A percentile compares a stretch with the other conserved stretches of the same genome.
Conservation (phyloP, 2,329 filamentous ascomycete genomes). For the Phialophora tarda region DNA sequence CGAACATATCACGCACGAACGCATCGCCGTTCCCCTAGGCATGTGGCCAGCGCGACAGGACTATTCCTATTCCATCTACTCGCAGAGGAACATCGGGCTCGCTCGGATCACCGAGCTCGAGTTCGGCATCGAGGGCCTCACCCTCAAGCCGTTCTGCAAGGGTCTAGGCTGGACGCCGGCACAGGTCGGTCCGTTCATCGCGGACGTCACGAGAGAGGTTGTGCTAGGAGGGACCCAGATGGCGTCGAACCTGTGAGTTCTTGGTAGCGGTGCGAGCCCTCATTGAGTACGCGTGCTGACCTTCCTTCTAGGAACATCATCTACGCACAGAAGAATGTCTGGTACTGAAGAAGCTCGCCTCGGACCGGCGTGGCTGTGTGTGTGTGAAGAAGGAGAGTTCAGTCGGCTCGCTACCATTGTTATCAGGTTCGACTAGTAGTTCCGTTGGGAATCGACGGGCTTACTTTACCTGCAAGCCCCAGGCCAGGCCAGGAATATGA, state of each 20-base stretch:
- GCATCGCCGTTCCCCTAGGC: background rate
- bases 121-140: background rate
- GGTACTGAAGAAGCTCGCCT: background rate
- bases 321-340: conserved; percentile 1
- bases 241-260: background rate
- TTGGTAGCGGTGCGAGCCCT: background rate
- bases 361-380: background rate
- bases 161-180: background rate
- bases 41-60: background rate
- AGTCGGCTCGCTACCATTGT: too few relatives aligned
- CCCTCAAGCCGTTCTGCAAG: background rate
- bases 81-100: background rate
- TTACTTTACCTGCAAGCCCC: too few relatives aligned
- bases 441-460: too few relatives aligned
- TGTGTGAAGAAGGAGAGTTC: background rate
- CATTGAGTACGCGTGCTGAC: background rate
- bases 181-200: background rate
- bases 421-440: too few relatives aligned
- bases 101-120: background rate
- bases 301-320: background rate
- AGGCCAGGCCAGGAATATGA: background rate
- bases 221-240: background rate
- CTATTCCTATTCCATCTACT: background rate
- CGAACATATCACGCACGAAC: background rate
- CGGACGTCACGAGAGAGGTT: background rate